Percentiles rank a stretch among this genome's conserved stretches.
Conservation (phyloP, 805 yeast genomes). For the Kregervanrija fluxuum region DNA sequence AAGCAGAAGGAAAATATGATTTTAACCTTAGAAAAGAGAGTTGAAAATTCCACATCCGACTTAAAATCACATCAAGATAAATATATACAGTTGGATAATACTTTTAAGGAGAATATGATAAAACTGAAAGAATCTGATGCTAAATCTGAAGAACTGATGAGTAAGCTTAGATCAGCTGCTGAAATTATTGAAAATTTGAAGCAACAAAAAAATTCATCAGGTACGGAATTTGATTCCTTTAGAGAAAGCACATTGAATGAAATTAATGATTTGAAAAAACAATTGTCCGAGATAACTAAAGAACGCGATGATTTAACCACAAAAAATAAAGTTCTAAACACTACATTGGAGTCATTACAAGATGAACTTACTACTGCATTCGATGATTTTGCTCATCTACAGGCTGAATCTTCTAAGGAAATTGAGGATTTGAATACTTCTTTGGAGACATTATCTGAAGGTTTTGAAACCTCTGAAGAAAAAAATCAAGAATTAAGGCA, state of each 20-base stretch:
- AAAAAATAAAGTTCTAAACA: slow-evolving; percentile 9
- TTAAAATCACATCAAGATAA: slow-evolving; percentile 17
- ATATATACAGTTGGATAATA: slow-evolving; percentile 18
- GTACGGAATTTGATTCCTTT: slow-evolving; percentile 12
- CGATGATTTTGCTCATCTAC: slow-evolving; percentile 15
- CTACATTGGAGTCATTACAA: slow-evolving; percentile 9
- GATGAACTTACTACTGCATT: slow-evolving; percentile 17
- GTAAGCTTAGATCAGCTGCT: slow-evolving; percentile 21
- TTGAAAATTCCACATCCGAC: slow-evolving; percentile 13
- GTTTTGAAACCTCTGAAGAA: slow-evolving; percentile 6
- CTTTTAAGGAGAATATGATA: slow-evolving; percentile 18
- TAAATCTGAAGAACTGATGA: slow-evolving; percentile 14
- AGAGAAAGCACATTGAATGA: slow-evolving; percentile 1
- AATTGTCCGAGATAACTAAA: slow-evolving; percentile 2
- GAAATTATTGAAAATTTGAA: slow-evolving; percentile 20
- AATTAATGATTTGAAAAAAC: slow-evolving; percentile 9
- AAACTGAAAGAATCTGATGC: slow-evolving; percentile 19
- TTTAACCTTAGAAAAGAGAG: slow-evolving; percentile 13
- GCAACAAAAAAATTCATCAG: slow-evolving; percentile 16
- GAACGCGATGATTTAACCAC: slow-evolving; percentile 18
- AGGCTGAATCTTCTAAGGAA: slow-evolving; percentile 16
- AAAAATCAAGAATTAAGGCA: slow-evolving; percentile 6
- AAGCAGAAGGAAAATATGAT: slow-evolving; percentile 19
- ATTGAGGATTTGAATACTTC: slow-evolving; percentile 28
- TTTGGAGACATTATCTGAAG: slow-evolving; percentile 21